Conservation (phyloP, 148 eudicot species). For the Linanthus parryae region DNA sequence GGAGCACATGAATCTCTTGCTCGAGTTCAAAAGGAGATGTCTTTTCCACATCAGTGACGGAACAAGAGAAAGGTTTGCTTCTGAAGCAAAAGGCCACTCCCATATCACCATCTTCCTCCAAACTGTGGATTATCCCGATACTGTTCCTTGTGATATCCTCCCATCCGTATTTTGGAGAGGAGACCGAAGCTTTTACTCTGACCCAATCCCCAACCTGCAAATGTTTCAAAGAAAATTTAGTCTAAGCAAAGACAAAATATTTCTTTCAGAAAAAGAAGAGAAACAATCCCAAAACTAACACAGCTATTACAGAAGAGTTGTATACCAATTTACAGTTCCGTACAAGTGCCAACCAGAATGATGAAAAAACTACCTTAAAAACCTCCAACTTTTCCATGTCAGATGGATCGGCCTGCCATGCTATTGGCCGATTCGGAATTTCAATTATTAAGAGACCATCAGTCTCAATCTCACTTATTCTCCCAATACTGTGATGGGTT, state of each 20-base stretch:
- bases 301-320: too few species aligned
- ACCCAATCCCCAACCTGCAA: slow-evolving; percentile 93
- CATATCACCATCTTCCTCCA: slow-evolving; percentile 99
- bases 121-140: slow-evolving; percentile 85
- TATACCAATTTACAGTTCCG: too few species aligned
- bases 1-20: slow-evolving; percentile 82
- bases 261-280: too few species aligned
- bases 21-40: slow-evolving; percentile 89
- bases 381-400: slow-evolving; percentile 99
- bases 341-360: too few species aligned
- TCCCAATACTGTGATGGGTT: slow-evolving; percentile 98
- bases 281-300: too few species aligned
- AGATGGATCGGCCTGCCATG: slow-evolving; percentile 99
- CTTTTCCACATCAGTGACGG: slow-evolving; percentile 93
- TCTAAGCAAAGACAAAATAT: too few species aligned
- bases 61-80: slow-evolving; percentile 85
- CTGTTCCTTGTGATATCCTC: slow-evolving; percentile 85
- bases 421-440: slow-evolving; percentile 88
- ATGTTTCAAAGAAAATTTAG: too few species aligned
- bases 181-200: slow-evolving; percentile 83
- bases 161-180: slow-evolving; percentile 99
- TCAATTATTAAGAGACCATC: slow-evolving; percentile 94
- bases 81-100: slow-evolving; percentile 95
- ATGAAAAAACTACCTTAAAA: slow-evolving; percentile 63
- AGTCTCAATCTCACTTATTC: slow-evolving; percentile 84